phyloP scores from a whole-genome alignment of 768 basidiomycete species.

The Chalciporus piperatus region DNA sequence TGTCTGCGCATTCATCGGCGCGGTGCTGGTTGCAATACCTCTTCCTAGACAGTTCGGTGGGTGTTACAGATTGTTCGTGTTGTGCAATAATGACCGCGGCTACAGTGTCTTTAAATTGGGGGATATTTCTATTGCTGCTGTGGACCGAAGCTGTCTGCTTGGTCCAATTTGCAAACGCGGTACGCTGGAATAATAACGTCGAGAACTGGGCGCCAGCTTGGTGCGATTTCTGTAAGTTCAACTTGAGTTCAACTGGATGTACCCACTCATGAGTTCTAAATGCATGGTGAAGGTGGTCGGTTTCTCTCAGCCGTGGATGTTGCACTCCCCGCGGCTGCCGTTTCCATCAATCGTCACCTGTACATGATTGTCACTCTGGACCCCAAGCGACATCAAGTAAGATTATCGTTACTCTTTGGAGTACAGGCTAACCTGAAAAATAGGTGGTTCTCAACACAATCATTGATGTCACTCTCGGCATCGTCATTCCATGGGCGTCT shows the following conservation, averaged over 20 bases:
- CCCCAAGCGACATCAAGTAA: conserved; percentile 10
- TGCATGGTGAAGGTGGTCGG: conserved; percentile 19
- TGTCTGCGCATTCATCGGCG: conserved; percentile 36
- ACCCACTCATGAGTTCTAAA: neutral
- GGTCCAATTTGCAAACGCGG: conserved; percentile 33
- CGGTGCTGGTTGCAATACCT: conserved; percentile 43
- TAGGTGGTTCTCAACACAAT: conserved; percentile 25
- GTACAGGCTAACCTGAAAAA: neutral
- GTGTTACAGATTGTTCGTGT: neutral
- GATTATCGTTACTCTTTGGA: neutral
- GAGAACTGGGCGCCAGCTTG: conserved; percentile 39
- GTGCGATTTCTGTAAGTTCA: conserved; percentile 54
- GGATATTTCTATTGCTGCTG: conserved; percentile 32
- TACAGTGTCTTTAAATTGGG: conserved; percentile 27
- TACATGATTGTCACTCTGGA: conserved; percentile 40
- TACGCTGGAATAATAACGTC: conserved; percentile 35
- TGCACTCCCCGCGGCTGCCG: conserved; percentile 38
- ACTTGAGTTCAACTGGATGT: neutral
- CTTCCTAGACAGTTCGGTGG: conserved; percentile 56
- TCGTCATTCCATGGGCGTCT: conserved; percentile 32
- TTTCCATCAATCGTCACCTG: conserved; percentile 50
- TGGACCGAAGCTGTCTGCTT: conserved; percentile 32
- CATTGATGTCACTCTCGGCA: conserved; percentile 28
- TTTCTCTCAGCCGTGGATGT: conserved; percentile 33
- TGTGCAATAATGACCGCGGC: neutral